Conservation (phyloP, 192 early-diverging fungal genomes). For the Coemansia sp. region DNA sequence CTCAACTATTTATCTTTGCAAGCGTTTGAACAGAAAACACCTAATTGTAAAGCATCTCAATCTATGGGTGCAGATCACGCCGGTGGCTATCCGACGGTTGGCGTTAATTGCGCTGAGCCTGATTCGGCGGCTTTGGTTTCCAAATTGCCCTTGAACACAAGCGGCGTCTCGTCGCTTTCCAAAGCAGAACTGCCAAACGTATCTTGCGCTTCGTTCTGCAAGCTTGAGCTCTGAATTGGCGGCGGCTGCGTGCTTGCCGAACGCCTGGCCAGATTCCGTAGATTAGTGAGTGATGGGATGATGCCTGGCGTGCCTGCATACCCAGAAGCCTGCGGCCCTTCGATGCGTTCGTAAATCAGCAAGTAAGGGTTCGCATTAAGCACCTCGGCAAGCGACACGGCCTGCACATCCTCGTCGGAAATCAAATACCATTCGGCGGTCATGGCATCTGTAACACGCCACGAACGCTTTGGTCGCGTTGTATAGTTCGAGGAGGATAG, state of each 20-base stretch:
- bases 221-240: not conserved
- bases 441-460: constrained; percentile 46
- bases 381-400: constrained; percentile 57
- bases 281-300: constrained; percentile 39
- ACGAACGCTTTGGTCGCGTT: constrained; percentile 39
- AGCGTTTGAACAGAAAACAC: not conserved
- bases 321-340: constrained; percentile 19
- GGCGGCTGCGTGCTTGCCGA: constrained; percentile 34
- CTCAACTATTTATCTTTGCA: not conserved
- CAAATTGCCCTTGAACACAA: not conserved
- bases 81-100: not conserved
- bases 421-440: constrained; percentile 63
- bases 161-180: constrained; percentile 2
- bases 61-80: constrained; percentile 17
- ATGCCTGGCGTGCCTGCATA: constrained; percentile 42
- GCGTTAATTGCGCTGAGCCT: not conserved
- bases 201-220: not conserved
- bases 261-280: constrained; percentile 39
- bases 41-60: not conserved
- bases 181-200: not conserved
- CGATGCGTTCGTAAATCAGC: constrained; percentile 65
- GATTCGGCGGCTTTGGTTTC: not conserved
- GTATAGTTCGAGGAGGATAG: constrained; percentile 8
- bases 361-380: constrained; percentile 72
- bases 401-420: constrained; percentile 69